These are phyloP conservation scores for Solanum piurae DNA, from an alignment of 257 asterid genomes.

Conservation along the genomic window DNA sequence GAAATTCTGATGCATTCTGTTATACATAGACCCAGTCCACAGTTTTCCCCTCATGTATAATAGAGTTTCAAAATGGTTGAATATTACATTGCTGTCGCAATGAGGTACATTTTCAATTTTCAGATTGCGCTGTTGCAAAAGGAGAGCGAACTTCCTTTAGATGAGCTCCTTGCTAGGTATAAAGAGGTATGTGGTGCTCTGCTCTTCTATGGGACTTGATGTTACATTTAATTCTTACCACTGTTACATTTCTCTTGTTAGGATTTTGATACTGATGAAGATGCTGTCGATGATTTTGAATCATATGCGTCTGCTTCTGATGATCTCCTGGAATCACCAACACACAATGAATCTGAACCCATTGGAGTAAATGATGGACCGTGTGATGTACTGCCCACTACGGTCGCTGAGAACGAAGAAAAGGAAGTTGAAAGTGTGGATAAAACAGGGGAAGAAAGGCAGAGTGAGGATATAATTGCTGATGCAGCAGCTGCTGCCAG, in stretches of 20 bases:
- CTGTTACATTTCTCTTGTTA: slow-evolving; percentile 17
- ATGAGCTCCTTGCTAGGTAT: slow-evolving; percentile 91
- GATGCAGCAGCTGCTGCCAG: slow-evolving; percentile 99
- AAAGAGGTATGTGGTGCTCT: slow-evolving; percentile 55
- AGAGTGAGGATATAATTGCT: slow-evolving; percentile 65
- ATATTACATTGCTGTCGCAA: not conserved
- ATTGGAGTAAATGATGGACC: slow-evolving; percentile 30
- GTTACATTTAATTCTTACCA: slow-evolving; percentile 14
- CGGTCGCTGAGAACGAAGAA: slow-evolving; percentile 27
- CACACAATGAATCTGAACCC: slow-evolving; percentile 25
- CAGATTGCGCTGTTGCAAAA: slow-evolving; percentile 81
- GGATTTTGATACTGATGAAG: slow-evolving; percentile 42
- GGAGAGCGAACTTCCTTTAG: slow-evolving; percentile 83
- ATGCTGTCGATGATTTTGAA: slow-evolving; percentile 30
- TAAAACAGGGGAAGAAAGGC: slow-evolving; percentile 50
- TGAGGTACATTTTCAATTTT: slow-evolving; percentile 7
- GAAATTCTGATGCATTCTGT: slow-evolving; percentile 1
- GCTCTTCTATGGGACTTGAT: not conserved
- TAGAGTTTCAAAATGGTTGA: not conserved
- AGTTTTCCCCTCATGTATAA: not conserved
- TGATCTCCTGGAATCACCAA: slow-evolving; percentile 37
- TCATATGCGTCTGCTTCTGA: slow-evolving; percentile 51
- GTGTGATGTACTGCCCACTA: slow-evolving; percentile 24
- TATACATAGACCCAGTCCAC: not conserved
- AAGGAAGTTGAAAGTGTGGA: slow-evolving; percentile 34